A percentile compares a stretch with the other conserved stretches of the same genome.
Evolutionary conservation across 2,329 filamentous ascomycete species (phyloP).

Genomic region (Fusarium sacchari): DNA sequence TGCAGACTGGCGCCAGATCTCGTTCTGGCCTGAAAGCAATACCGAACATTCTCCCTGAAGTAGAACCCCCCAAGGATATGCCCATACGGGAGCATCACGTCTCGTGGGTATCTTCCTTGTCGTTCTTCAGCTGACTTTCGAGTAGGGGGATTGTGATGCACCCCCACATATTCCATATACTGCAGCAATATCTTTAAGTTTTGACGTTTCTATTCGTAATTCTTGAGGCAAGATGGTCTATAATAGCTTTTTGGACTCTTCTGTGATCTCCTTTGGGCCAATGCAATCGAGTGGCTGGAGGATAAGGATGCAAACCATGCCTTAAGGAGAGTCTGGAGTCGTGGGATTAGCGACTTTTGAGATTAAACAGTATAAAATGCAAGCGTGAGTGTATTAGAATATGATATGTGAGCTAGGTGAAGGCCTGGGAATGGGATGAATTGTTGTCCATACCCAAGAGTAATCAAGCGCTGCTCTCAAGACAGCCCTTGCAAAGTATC

Average conservation of each 20-base stretch:
- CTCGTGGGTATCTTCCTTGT: background rate
- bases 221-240: background rate
- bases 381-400: background rate
- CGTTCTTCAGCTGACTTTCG: background rate
- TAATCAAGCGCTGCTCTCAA: background rate
- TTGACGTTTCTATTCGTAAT: background rate
- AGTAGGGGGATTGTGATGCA: background rate
- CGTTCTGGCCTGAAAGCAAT: accelerated
- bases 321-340: background rate
- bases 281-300: background rate
- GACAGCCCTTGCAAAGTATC: background rate
- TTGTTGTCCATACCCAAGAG: background rate
- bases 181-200: background rate
- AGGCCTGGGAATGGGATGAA: background rate
- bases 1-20: background rate
- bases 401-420: background rate
- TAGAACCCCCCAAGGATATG: background rate
- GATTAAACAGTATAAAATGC: background rate
- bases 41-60: background rate
- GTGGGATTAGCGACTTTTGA: background rate
- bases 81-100: background rate
- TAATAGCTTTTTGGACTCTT: background rate
- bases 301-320: background rate
- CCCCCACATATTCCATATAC: background rate
- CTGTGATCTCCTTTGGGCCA: background rate